These are phyloP conservation scores for Ophiocordyceps australis DNA, from an alignment of 2,329 filamentous ascomycete species.

Conservation along the genomic window DNA sequence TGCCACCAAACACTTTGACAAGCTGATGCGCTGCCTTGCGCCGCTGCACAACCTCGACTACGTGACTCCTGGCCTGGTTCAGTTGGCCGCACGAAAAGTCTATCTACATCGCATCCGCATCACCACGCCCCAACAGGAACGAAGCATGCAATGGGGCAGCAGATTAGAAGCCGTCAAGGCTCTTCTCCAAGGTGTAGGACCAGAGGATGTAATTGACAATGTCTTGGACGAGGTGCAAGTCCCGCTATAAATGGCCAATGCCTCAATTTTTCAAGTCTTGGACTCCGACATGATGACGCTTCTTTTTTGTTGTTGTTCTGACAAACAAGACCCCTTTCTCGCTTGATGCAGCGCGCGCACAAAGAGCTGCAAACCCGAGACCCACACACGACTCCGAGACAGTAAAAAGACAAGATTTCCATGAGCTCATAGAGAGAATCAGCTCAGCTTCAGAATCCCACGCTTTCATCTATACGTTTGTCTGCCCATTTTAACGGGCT, in stretches of 20 bases:
- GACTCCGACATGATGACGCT: no score
- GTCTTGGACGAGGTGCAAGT: slow-evolving; percentile 38
- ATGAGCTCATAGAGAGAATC: no score
- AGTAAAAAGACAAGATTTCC: no score
- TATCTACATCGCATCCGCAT: slow-evolving; percentile 73
- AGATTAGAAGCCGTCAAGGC: slow-evolving; percentile 48
- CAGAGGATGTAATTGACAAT: slow-evolving; percentile 47
- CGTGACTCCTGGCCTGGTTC: slow-evolving; percentile 68
- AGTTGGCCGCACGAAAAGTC: slow-evolving; percentile 67
- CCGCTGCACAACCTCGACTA: slow-evolving; percentile 67
- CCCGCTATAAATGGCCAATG: slow-evolving; percentile 15
- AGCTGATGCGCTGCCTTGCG: slow-evolving; percentile 54
- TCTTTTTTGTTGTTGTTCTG: no score
- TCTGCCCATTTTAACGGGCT: no score
- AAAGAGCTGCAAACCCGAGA: no score
- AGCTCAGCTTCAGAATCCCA: no score
- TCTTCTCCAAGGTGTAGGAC: slow-evolving; percentile 41
- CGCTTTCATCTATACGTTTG: no score
- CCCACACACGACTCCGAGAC: no score
- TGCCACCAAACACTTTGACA: slow-evolving; percentile 61
- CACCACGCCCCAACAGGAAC: slow-evolving; percentile 50
- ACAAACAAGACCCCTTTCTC: no score
- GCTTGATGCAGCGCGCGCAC: no score
- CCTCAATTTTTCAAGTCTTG: slow-evolving; percentile 3
- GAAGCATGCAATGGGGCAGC: slow-evolving; percentile 90